These are phyloP conservation scores for Aspergillus ochraceus DNA, from an alignment of 2,329 filamentous ascomycete species.

Conservation along the genomic window DNA sequence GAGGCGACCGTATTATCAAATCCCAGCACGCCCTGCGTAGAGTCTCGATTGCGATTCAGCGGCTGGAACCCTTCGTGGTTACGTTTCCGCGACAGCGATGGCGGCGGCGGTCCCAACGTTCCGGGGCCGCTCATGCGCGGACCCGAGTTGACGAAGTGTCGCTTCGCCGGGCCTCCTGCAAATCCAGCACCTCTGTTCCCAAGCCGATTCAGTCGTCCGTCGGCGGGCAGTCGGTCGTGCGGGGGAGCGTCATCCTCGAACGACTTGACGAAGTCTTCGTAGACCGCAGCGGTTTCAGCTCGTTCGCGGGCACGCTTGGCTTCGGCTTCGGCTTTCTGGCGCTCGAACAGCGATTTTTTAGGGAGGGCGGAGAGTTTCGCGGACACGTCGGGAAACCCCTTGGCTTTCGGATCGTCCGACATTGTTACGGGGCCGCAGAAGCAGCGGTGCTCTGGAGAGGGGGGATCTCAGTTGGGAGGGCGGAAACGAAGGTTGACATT, in stretches of 20 bases:
- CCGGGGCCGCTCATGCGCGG: constrained; percentile 52
- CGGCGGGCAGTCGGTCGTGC: constrained; percentile 17
- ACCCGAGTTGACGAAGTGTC: constrained; percentile 59
- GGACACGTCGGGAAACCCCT: constrained; percentile 67
- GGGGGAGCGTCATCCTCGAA: constrained; percentile 47
- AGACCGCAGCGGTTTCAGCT: constrained; percentile 82
- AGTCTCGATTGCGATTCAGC: constrained; percentile 41
- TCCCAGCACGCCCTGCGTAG: constrained; percentile 38
- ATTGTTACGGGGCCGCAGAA: constrained; percentile 29
- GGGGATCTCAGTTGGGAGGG: background rate
- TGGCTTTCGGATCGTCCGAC: constrained; percentile 40
- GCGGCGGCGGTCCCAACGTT: constrained; percentile 46
- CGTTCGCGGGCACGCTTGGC: constrained; percentile 82
- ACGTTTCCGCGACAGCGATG: constrained; percentile 44
- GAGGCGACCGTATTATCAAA: constrained; percentile 36
- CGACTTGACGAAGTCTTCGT: constrained; percentile 82
- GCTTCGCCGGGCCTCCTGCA: constrained; percentile 50
- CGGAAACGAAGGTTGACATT: background rate
- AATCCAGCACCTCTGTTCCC: constrained; percentile 36
- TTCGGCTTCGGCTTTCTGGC: constrained; percentile 84
- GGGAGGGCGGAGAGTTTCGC: constrained; percentile 76
- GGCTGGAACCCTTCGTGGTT: constrained; percentile 43
- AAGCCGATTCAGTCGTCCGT: constrained; percentile 26
- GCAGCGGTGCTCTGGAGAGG: constrained; percentile 19
- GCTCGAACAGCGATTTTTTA: constrained; percentile 86